Base-by-base conservation (phyloP, 192 early-diverging fungal genomes). In the Linnemannia exigua region DNA sequence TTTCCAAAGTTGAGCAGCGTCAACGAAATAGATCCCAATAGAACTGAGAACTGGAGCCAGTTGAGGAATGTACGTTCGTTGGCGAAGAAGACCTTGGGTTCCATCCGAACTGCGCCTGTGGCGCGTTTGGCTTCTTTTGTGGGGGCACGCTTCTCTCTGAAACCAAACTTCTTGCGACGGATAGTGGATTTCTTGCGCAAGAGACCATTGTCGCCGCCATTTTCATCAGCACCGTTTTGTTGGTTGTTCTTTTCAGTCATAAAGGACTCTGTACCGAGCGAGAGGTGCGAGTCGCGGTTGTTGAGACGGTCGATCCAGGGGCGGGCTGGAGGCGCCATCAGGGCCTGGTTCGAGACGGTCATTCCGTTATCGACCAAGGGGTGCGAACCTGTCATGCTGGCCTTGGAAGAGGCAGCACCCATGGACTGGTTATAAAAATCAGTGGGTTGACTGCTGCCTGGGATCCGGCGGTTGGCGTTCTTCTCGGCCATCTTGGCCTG, bases 21-120 rank as follows among this genome's bases (percentile, higher is more conserved):
- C 70, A 86, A 50, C 33, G 84, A 76, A 37, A 86, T 86, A 70
- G 84, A 86, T 41, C 93, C 92, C 8, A 97, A 79, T 8, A 95
- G 87, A 5, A 95, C 93, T 75, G 91, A 92, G 87, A 94, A 95
- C 41, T 94, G 93, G 79, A 96, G 88, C 96, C 96, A 97, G 19
- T 92, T 89, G 68, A 97, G 90, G 84, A 96, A 97, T 1, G 95
- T 96, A 74, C 96, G 90, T 81, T 97, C 96, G 75, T 97, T 97
- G 54, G 95, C 95, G 89, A 97, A 95, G 79, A 93, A 96, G 1
- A 95, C 93, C 87, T 97, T 97, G 22, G 96, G 95, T 76, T 97
- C 96, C 48, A 96, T 93, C 25, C 94, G 91, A 5, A 95, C 88
- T 9, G 94, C 91, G 5, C 87, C 90, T 0, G 74, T 22, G 0